A percentile compares a stretch with the other conserved stretches of the same genome.
Evolutionary conservation across 2,329 filamentous ascomycete species (phyloP).

Genomic region (Parascedosporium putredinis): DNA sequence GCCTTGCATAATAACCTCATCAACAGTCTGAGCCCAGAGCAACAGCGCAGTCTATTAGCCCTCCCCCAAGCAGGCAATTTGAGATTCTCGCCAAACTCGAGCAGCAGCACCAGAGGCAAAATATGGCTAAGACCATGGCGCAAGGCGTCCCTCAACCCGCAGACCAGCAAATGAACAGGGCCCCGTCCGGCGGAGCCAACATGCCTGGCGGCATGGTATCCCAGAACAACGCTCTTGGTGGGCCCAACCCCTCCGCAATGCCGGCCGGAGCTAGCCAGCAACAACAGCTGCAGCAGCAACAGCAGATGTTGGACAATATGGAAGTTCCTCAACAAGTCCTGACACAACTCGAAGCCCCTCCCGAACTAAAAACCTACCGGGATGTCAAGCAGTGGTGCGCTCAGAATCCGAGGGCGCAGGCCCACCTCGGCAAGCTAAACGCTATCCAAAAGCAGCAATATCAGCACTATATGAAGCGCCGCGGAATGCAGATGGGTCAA

Average conservation of each 20-base stretch:
- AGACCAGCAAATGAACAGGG: slow-evolving; percentile 1
- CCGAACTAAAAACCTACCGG: slow-evolving; percentile 38
- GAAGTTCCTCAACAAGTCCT: slow-evolving; percentile 31
- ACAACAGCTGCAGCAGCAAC: slow-evolving; percentile 18
- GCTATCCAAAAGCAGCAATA: slow-evolving; percentile 30
- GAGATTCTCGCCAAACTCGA: slow-evolving; percentile 26
- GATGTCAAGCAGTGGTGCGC: slow-evolving; percentile 33
- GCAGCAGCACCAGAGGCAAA: slow-evolving; percentile 12
- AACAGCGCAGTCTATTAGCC: slow-evolving; percentile 29
- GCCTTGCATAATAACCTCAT: slow-evolving; percentile 29
- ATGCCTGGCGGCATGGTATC: not conserved
- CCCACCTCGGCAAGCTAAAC: slow-evolving; percentile 20
- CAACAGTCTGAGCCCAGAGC: slow-evolving; percentile 33
- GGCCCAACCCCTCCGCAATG: slow-evolving; percentile 1
- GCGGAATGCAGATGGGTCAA: slow-evolving; percentile 18
- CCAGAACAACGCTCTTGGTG: not conserved
- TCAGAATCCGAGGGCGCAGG: slow-evolving; percentile 24
- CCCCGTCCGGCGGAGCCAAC: not conserved
- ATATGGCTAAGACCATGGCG: slow-evolving; percentile 9
- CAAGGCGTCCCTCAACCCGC: slow-evolving; percentile 7
- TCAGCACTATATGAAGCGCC: slow-evolving; percentile 20
- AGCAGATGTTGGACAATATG: slow-evolving; percentile 35
- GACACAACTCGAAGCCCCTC: slow-evolving; percentile 23
- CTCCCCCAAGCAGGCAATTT: slow-evolving; percentile 39
- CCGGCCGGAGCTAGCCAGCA: slow-evolving; percentile 16